A percentile compares a stretch with the other conserved stretches of the same genome.
Evolutionary conservation across 176 grass and related monocot species (phyloP).

Genomic region (Olyra latifolia): DNA sequence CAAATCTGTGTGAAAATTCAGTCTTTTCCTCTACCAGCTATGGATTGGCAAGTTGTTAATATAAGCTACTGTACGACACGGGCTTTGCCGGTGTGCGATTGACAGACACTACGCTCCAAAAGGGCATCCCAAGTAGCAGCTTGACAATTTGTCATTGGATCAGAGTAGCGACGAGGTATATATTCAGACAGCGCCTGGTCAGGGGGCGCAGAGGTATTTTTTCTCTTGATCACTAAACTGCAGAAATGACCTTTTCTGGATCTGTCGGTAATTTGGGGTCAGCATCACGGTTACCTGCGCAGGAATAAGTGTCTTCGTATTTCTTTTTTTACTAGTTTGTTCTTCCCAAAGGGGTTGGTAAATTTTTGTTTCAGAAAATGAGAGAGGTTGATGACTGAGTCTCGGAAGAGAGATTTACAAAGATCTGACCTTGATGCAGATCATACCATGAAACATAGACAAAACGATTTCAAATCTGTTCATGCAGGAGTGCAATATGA

Average conservation of each 20-base stretch:
- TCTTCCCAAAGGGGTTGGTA: neutral
- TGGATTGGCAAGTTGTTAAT: neutral
- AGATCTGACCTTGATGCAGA: neutral
- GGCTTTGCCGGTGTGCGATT: neutral
- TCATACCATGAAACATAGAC: neutral
- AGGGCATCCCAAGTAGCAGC: slow-evolving; percentile 36
- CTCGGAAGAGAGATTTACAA: no score
- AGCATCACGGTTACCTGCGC: neutral
- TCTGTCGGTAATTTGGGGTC: neutral
- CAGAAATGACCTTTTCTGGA: neutral
- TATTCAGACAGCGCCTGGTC: neutral
- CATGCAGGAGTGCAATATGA: neutral
- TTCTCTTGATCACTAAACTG: neutral
- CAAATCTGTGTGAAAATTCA: slow-evolving; percentile 12
- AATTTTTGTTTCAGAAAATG: no score
- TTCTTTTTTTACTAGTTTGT: neutral
- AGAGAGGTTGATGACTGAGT: no score
- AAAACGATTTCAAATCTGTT: neutral
- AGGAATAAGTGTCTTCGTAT: neutral
- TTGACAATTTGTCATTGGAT: slow-evolving; percentile 33
- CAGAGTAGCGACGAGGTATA: slow-evolving; percentile 1
- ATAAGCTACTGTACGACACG: neutral
- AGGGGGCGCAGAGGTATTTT: neutral
- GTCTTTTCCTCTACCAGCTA: neutral
- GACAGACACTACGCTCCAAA: slow-evolving; percentile 44